A percentile compares a stretch with the other conserved stretches of the same genome.
phyloP scores from a whole-genome alignment of 1,139 yeast species.

The Diutina sp. region DNA sequence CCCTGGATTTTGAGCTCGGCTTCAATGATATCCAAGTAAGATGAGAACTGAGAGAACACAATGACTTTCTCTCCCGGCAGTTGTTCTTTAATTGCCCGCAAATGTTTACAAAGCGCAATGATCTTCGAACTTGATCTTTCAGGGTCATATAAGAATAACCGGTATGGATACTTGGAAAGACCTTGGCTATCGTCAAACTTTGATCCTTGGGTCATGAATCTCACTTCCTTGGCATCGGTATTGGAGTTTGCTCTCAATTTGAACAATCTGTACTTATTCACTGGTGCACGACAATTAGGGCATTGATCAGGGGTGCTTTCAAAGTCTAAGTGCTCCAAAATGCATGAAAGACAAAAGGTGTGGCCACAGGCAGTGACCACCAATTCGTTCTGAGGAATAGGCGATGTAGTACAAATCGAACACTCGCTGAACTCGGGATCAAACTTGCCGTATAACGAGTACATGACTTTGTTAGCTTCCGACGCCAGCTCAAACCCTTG shows the following conservation, averaged over 20 bases:
- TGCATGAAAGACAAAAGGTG: slow-evolving; percentile 60
- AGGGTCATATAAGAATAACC: slow-evolving; percentile 33
- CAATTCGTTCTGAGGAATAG: slow-evolving; percentile 42
- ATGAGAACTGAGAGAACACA: slow-evolving; percentile 85
- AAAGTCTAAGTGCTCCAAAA: slow-evolving; percentile 56
- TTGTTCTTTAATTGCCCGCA: slow-evolving; percentile 38
- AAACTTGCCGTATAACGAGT: slow-evolving; percentile 11
- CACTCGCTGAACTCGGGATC: slow-evolving; percentile 54
- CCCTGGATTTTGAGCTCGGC: slow-evolving; percentile 36
- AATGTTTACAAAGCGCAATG: slow-evolving; percentile 51
- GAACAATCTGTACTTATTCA: slow-evolving; percentile 32
- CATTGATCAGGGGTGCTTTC: slow-evolving; percentile 31
- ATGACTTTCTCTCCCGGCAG: slow-evolving; percentile 63
- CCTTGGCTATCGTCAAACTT: slow-evolving; percentile 5
- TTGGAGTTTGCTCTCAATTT: slow-evolving; percentile 16
- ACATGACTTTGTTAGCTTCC: slow-evolving; percentile 18
- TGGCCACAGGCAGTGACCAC: slow-evolving; percentile 76
- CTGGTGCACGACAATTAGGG: slow-evolving; percentile 44
- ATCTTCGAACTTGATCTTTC: slow-evolving; percentile 58
- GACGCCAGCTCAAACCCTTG: slow-evolving; percentile 17
- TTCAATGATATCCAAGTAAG: slow-evolving; percentile 68
- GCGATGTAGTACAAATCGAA: slow-evolving; percentile 65
- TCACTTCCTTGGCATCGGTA: slow-evolving; percentile 18
- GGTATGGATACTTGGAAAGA: slow-evolving; percentile 12
- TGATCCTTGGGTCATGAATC: slow-evolving; percentile 17